Base-by-base conservation (phyloP, 305 asterid species). In the Ilex paraguariensis region DNA sequence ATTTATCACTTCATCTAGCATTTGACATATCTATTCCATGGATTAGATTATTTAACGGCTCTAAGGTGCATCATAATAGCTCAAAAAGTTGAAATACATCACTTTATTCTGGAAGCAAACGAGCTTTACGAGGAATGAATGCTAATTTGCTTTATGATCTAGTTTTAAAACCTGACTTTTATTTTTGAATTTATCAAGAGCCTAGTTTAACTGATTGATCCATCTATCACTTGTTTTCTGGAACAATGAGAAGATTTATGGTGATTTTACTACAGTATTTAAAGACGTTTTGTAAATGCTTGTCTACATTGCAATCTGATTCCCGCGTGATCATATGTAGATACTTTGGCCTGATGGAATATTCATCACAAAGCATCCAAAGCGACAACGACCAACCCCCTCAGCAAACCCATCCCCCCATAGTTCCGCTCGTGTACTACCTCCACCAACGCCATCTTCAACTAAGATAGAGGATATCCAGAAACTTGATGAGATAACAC, bases 311-410 rank as follows among this genome's bases (percentile, higher is more conserved):
- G 3, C 42, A 13, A 46, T 46, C 52, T 46, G 52, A 7, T 46
- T 12, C 52, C 13, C 2, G 2, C 2, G 56, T 16, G 28, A 52
- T 52, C 56, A 52, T 52, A 33, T 46, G 42, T 74, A 94, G 99
- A 86, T 91, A 75, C 87, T 94, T 60, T 94, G 98, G 98, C 98
- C 96, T 54, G 97, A 91, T 79, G 98, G 97, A 55, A 84, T 91
- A 70, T 94, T 94, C 84, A 75, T 94, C 56, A 94, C 99, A 59
- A 94, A 88, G 84, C 97, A 88, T 80, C 98, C 99, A 39, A 82
- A 76, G 66, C 82, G 96, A 63, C 88, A 73, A 70, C 83, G 69
- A 61, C 88, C 95, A 65, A 62, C 86, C 53, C 75, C 84, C 30
- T 60, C 85, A 65, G 66, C 71, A 52, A 76, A 79, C 65, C 77